phyloP scores from a whole-genome alignment of 768 basidiomycete species.

The Filobasidium floriforme region DNA sequence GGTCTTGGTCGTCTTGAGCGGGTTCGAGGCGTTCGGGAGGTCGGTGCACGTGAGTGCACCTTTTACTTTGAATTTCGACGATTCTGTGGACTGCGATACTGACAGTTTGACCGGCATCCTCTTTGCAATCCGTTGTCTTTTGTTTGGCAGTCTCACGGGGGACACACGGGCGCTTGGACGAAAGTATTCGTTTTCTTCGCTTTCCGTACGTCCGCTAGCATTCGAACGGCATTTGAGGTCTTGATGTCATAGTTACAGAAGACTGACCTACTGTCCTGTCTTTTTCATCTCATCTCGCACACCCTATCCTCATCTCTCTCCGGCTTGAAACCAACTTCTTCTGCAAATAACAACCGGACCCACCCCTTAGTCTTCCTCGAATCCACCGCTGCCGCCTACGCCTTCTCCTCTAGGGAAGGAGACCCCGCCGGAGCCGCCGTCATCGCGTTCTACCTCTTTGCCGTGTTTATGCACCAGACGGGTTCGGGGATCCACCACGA shows the following conservation, averaged over 20 bases:
- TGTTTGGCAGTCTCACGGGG: slow-evolving; percentile 47
- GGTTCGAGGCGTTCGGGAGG: slow-evolving; percentile 54
- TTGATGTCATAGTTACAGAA: too few relatives aligned
- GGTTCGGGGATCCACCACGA: slow-evolving; percentile 32
- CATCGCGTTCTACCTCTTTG: slow-evolving; percentile 58
- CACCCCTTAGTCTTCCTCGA: slow-evolving; percentile 84
- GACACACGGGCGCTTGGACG: slow-evolving; percentile 71
- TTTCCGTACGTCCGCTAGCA: slow-evolving; percentile 55
- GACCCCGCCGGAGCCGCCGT: slow-evolving; percentile 83
- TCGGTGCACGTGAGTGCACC: too few relatives aligned
- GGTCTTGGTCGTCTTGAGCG: slow-evolving; percentile 43
- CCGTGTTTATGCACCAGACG: slow-evolving; percentile 61
- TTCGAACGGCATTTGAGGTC: too few relatives aligned
- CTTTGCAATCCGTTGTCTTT: too few relatives aligned
- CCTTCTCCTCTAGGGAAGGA: slow-evolving; percentile 80
- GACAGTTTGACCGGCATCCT: too few relatives aligned
- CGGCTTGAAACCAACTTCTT: too few relatives aligned
- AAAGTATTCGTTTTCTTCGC: slow-evolving; percentile 92
- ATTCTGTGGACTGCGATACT: too few relatives aligned
- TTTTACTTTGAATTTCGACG: too few relatives aligned
- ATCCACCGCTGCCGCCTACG: slow-evolving; percentile 84
- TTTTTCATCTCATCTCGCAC: too few relatives aligned
- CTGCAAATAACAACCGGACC: too few relatives aligned
- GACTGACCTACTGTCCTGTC: too few relatives aligned
- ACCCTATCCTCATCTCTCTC: neutral